Percentiles rank a stretch among this genome's conserved stretches.
Evolutionary conservation across 2,329 filamentous ascomycete species (phyloP).

Genomic region (Trichoderma simmonsii): DNA sequence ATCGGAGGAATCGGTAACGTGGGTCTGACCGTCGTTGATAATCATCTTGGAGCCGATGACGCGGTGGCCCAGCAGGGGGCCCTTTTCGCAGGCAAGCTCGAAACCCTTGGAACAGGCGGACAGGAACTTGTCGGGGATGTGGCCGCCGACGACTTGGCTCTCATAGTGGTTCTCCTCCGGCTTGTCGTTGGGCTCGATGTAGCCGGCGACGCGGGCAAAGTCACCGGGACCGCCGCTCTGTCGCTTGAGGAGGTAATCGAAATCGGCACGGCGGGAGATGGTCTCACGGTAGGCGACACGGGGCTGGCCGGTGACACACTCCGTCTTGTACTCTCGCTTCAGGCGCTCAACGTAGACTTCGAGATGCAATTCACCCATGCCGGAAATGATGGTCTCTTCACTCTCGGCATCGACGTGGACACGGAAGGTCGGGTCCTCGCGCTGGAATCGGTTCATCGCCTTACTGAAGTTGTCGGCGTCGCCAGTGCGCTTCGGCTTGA

Average conservation of each 20-base stretch:
- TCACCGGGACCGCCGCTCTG: slow-evolving; percentile 95
- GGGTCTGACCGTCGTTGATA: slow-evolving; percentile 92
- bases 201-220: slow-evolving; percentile 88
- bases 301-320: slow-evolving; percentile 91
- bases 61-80: slow-evolving; percentile 86
- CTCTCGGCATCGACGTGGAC: slow-evolving; percentile 89
- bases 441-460: slow-evolving; percentile 97
- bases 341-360: slow-evolving; percentile 98
- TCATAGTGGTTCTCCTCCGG: slow-evolving; percentile 79
- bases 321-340: slow-evolving; percentile 92
- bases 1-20: slow-evolving; percentile 97
- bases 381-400: slow-evolving; percentile 95
- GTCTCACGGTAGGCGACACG: slow-evolving; percentile 98
- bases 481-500: slow-evolving; percentile 90
- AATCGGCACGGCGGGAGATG: slow-evolving; percentile 73
- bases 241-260: slow-evolving; percentile 92
- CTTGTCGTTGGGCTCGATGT: slow-evolving; percentile 77
- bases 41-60: slow-evolving; percentile 90
- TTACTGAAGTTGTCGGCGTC: slow-evolving; percentile 95
- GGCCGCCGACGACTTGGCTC: slow-evolving; percentile 81
- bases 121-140: slow-evolving; percentile 93
- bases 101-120: slow-evolving; percentile 96
- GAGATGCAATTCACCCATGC: slow-evolving; percentile 96
- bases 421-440: slow-evolving; percentile 96
- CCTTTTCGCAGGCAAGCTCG: slow-evolving; percentile 75